Conservation (phyloP, 441 rosid species). For the Manihot esculenta region DNA sequence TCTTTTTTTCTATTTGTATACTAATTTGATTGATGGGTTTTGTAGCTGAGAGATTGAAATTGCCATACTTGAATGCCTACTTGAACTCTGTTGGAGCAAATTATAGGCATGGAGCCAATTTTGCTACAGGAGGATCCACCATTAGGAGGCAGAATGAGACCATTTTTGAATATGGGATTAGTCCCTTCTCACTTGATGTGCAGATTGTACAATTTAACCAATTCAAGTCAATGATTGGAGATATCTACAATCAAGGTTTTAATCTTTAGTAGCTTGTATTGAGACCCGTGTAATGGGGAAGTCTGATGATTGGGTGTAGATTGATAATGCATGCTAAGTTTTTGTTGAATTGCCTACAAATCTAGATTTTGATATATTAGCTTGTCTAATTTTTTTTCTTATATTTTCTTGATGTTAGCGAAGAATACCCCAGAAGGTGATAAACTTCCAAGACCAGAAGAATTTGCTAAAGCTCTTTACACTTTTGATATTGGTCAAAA, state of each 20-base stretch:
- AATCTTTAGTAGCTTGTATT: background rate
- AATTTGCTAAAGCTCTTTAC: constrained; percentile 75
- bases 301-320: too few species aligned
- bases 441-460: constrained; percentile 72
- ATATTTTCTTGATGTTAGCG: constrained; percentile 32
- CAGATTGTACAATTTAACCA: constrained; percentile 69
- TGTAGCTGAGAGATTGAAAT: constrained; percentile 70
- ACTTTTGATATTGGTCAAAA: constrained; percentile 95
- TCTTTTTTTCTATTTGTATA: background rate
- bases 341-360: background rate
- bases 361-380: background rate
- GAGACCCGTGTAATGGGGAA: too few species aligned
- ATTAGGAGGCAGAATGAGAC: constrained; percentile 71
- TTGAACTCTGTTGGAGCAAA: constrained; percentile 70
- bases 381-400: background rate
- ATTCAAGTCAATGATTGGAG: constrained; percentile 54
- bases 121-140: constrained; percentile 89
- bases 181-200: constrained; percentile 80
- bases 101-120: constrained; percentile 80
- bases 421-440: constrained; percentile 44
- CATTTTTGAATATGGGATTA: constrained; percentile 59
- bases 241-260: constrained; percentile 49
- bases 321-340: too few species aligned
- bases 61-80: constrained; percentile 83
- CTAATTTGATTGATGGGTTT: background rate